These are phyloP conservation scores for Fusarium agapanthi DNA, from an alignment of 2,329 filamentous ascomycete species.

Conservation along the genomic window DNA sequence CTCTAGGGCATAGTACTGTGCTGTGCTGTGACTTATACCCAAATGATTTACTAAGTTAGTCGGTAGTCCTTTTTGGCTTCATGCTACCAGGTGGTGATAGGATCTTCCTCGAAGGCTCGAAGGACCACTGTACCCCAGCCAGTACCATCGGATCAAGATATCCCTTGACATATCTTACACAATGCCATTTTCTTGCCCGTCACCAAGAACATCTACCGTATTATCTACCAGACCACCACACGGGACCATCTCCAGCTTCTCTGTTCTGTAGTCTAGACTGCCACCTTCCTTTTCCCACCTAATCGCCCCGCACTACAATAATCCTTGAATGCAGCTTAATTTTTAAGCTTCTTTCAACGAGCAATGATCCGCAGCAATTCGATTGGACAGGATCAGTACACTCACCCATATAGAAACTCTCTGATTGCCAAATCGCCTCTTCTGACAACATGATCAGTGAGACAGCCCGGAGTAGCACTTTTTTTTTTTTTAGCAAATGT, in stretches of 20 bases:
- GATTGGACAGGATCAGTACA: background rate
- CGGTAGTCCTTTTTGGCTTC: background rate
- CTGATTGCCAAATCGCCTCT: background rate
- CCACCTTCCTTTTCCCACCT: slow-evolving; percentile 39
- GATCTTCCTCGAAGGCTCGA: background rate
- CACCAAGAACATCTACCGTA: background rate
- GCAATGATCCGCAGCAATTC: background rate
- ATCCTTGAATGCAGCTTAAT: slow-evolving; percentile 28
- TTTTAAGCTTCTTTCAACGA: slow-evolving; percentile 36
- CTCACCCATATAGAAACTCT: background rate
- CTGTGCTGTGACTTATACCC: background rate
- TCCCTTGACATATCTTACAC: background rate
- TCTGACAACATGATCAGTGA: background rate
- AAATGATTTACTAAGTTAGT: background rate
- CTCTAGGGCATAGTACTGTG: background rate
- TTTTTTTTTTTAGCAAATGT: background rate
- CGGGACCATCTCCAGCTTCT: background rate
- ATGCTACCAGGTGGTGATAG: background rate
- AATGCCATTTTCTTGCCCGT: background rate
- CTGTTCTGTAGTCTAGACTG: slow-evolving; percentile 2
- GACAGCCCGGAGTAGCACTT: background rate
- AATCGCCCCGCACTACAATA: slow-evolving; percentile 17
- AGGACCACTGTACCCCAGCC: background rate
- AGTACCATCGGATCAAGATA: background rate
- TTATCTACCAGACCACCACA: slow-evolving; percentile 1